Evolutionary conservation across 2,329 filamentous ascomycete species (phyloP), one percentile per base, ranked within the genome.

Genomic region (Botrytis byssoidea): DNA sequence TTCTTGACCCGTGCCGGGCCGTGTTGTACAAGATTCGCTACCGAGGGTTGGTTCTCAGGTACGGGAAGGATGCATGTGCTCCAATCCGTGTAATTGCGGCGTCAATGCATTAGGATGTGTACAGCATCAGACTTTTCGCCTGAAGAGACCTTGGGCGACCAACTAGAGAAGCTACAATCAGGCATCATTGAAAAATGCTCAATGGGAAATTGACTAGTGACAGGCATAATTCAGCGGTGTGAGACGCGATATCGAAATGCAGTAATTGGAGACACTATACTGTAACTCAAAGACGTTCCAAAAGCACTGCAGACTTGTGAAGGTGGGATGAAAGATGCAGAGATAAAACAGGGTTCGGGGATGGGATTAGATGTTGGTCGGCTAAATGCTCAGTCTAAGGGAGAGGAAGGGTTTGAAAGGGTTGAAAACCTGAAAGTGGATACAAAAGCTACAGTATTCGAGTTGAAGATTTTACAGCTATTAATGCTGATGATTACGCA

Each of bases 11-110:
- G 66, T 32, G 20, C 66, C 66, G 48, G 66, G 66, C 48, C 48
- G 66, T 25, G 48, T 68, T 9, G 66, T 42, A 57, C 48, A 68
- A 32, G 48, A 68, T 57, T 68, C 66, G 48, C 66, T 68, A 68
- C 65, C 65, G 65, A 57, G 20, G 65, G 65, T 32, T 67, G 20
- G 22, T 37, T 55, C 22, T 68, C 65, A 68, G 48, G 65, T 37
- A 68, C 65, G 48, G 65, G 48, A 57, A 40, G 35, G 18, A 68
- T 29, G 46, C 35, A 57, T 35, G 32, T 22, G 35, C 65, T 29
- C 25, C 18, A 68, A 68, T 32, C 35, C 35, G 66, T 68, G 46
- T 55, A 14, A 68, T n/a, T 68, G 46, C 9, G 35, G 48, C 65
- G 65, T 55, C 29, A n/a, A 51, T 66, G 37, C 12, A 29, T 42